Conservation (phyloP, 2,329 filamentous ascomycete species). For the Pezizomycotina sp. region DNA sequence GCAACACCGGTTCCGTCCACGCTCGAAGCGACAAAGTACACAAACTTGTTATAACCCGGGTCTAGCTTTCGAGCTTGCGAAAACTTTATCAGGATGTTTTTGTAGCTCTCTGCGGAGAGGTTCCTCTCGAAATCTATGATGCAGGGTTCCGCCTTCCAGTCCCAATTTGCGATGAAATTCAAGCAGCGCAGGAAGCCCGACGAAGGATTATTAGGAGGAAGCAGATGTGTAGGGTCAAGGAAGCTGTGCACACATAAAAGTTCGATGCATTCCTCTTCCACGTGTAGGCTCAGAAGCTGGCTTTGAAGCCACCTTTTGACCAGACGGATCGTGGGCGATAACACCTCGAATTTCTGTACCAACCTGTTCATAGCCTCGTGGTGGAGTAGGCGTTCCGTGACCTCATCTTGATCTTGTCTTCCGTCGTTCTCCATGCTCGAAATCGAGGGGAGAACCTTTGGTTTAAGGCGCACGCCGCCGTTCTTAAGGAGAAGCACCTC, state of each 20-base stretch:
- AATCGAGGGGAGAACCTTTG: too few relatives aligned
- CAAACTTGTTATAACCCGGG: conserved; percentile 67
- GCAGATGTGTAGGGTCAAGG: too few relatives aligned
- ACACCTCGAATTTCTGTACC: too few relatives aligned
- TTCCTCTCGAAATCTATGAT: too few relatives aligned
- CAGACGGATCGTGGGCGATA: conserved; percentile 69
- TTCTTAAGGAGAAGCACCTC: conserved; percentile 67
- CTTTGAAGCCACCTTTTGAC: conserved; percentile 77
- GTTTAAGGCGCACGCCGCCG: too few relatives aligned
- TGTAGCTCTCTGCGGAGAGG: conserved; percentile 46
- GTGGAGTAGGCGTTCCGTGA: too few relatives aligned
- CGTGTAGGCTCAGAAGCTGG: conserved; percentile 62
- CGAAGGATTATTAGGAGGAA: too few relatives aligned
- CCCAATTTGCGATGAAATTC: conserved; percentile 67
- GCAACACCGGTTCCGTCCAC: conserved; percentile 60
- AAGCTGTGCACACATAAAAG: conserved; percentile 65
- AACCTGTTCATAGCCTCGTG: too few relatives aligned
- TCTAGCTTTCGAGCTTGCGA: conserved; percentile 78
- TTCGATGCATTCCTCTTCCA: conserved; percentile 69
- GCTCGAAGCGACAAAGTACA: conserved; percentile 66
- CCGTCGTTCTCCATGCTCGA: too few relatives aligned
- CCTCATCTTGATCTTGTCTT: too few relatives aligned
- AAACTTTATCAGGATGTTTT: conserved; percentile 48
- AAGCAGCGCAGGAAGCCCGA: conserved; percentile 71
- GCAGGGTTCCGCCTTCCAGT: conserved; percentile 73